These are phyloP conservation scores for Gnomoniopsis smithogilvyi DNA, from an alignment of 2,329 filamentous ascomycete genomes.

Conservation along the genomic window DNA sequence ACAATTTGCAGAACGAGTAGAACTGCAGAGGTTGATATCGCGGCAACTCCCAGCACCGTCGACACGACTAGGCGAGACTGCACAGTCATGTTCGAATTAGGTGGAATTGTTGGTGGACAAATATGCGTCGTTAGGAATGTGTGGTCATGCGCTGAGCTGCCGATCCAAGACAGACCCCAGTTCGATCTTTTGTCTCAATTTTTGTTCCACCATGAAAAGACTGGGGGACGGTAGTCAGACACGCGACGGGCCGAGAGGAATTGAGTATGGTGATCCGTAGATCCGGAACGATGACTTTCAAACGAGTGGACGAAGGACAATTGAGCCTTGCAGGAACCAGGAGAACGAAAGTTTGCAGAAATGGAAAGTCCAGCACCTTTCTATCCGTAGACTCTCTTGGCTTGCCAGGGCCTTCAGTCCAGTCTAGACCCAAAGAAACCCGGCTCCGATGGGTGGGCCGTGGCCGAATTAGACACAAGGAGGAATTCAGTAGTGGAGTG, in stretches of 20 bases:
- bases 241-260: slow-evolving; percentile 8
- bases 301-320: slow-evolving; percentile 19
- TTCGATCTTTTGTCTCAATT: neutral
- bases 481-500: slow-evolving; percentile 15
- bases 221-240: slow-evolving; percentile 1
- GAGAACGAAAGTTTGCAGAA: neutral
- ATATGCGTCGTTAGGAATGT: slow-evolving; percentile 12
- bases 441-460: neutral
- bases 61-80: slow-evolving; percentile 25
- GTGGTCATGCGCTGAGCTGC: slow-evolving; percentile 5
- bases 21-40: slow-evolving; percentile 36
- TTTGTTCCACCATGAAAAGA: neutral
- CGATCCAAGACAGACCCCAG: slow-evolving; percentile 11
- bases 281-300: slow-evolving; percentile 5
- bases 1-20: slow-evolving; percentile 38
- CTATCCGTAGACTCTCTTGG: slow-evolving; percentile 8
- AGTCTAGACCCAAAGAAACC: neutral
- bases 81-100: neutral
- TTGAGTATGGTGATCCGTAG: slow-evolving; percentile 14
- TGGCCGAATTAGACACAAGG: slow-evolving; percentile 2
- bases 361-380: slow-evolving; percentile 8
- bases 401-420: neutral
- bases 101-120: slow-evolving; percentile 2
- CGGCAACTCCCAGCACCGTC: slow-evolving; percentile 33
- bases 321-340: slow-evolving; percentile 8